These are phyloP conservation scores for Glycyrrhiza uralensis DNA, from an alignment of 306 rosid genomes.

Conservation along the genomic window DNA sequence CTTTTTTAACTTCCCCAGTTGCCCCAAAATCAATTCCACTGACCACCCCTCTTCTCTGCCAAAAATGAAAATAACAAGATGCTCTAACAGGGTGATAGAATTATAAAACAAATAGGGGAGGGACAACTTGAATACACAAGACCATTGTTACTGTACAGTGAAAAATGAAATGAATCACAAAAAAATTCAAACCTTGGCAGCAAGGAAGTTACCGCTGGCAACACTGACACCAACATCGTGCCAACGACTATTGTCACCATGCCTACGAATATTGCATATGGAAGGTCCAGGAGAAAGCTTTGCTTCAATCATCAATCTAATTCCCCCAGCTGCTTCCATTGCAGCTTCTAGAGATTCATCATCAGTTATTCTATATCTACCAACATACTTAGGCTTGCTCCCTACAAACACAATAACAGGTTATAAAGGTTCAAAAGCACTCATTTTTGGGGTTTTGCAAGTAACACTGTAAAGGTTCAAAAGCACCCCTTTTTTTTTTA, in stretches of 20 bases:
- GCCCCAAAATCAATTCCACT: conserved; percentile 89
- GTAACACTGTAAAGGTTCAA: neutral
- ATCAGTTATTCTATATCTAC: conserved; percentile 86
- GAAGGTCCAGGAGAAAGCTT: conserved; percentile 98
- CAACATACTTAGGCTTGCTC: conserved; percentile 64
- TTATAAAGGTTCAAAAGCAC: neutral
- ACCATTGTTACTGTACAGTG: conserved; percentile 8
- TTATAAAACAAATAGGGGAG: conserved; percentile 15
- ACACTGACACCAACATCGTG: conserved; percentile 96
- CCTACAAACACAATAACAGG: conserved; percentile 55
- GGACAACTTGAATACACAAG: conserved; percentile 15
- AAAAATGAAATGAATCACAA: conserved; percentile 4
- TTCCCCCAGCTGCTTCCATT: conserved; percentile 90
- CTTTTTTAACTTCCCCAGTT: conserved; percentile 97
- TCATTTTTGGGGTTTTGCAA: no score
- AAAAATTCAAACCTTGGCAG: conserved; percentile 74
- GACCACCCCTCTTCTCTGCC: conserved; percentile 90
- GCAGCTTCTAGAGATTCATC: conserved; percentile 76
- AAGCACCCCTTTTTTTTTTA: neutral
- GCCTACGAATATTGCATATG: conserved; percentile 86
- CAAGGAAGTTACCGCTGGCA: conserved; percentile 95
- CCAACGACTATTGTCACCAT: conserved; percentile 88
- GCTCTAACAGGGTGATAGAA: conserved; percentile 8
- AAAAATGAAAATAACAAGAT: conserved; percentile 25
- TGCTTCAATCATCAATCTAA: conserved; percentile 79